Evolutionary conservation across 2,329 filamentous ascomycete genomes (phyloP).

Genomic region (Rutstroemia sp.): DNA sequence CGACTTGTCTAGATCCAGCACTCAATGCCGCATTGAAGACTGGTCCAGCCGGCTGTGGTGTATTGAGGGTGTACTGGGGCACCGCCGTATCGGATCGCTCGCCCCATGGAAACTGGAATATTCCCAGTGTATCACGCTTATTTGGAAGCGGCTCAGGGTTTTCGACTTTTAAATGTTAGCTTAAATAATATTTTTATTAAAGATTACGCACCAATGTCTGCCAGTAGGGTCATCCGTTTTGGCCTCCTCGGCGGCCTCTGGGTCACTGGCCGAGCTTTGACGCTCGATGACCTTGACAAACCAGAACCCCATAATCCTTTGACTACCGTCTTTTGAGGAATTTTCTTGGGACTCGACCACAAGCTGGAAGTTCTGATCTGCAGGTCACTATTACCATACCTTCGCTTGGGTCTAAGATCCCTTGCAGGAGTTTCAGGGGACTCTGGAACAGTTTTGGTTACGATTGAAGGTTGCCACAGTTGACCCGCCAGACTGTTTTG

Average conservation of each 20-base stretch:
- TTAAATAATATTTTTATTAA: too few relatives aligned
- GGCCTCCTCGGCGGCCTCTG: conserved; percentile 47
- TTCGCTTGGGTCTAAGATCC: conserved; percentile 22
- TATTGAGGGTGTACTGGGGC: conserved; percentile 34
- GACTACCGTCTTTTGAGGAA: conserved; percentile 12
- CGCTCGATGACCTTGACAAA: conserved; percentile 21
- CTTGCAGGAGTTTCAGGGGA: conserved; percentile 24
- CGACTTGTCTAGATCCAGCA: conserved; percentile 21
- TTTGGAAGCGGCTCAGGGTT: conserved; percentile 51
- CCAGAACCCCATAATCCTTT: conserved; percentile 27
- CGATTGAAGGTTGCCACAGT: conserved; percentile 1
- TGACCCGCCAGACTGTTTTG: conserved; percentile 7
- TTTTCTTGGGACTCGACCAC: conserved; percentile 23
- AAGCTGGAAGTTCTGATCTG: conserved; percentile 21
- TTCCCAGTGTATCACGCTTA: conserved; percentile 51
- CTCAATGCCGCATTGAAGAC: conserved; percentile 20
- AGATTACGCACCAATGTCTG: conserved; percentile 42
- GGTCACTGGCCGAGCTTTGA: conserved; percentile 37
- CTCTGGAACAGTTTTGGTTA: not conserved
- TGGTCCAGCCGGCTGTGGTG: conserved; percentile 14
- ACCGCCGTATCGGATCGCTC: conserved; percentile 50
- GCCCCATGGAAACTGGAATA: conserved; percentile 61
- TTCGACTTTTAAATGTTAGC: conserved; percentile 36
- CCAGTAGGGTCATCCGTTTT: conserved; percentile 50
- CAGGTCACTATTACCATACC: conserved; percentile 12